phyloP scores from a whole-genome alignment of 805 yeast genomes.

The Yarrowia deformans region DNA sequence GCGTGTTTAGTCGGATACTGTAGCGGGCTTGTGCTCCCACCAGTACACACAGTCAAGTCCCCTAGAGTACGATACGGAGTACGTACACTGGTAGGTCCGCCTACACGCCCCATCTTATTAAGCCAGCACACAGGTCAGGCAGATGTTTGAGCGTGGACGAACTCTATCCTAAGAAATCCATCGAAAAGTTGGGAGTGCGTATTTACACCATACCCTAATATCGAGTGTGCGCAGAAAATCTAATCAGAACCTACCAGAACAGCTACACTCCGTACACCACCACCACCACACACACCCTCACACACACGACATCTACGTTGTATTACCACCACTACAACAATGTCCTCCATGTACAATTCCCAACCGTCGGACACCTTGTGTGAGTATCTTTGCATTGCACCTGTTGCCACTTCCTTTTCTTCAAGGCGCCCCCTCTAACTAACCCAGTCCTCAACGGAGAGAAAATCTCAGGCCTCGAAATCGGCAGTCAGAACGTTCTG shows the following conservation, averaged over 20 bases:
- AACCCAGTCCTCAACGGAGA: conserved; percentile 84
- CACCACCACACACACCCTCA: not conserved
- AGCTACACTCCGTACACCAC: too few relatives aligned
- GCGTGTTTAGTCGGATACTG: not conserved
- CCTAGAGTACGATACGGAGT: too few relatives aligned
- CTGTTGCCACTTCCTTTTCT: not conserved
- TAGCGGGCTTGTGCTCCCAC: not conserved
- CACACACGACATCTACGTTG: conserved; percentile 18
- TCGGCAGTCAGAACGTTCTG: conserved; percentile 92
- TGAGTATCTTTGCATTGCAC: conserved; percentile 47
- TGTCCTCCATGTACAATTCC: conserved; percentile 73
- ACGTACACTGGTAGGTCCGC: too few relatives aligned
- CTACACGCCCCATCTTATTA: conserved; percentile 5
- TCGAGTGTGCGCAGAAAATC: conserved; percentile 13
- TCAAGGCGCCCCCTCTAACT: conserved; percentile 1
- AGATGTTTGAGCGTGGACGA: conserved; percentile 9
- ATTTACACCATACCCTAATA: conserved; percentile 10
- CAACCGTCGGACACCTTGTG: conserved; percentile 90
- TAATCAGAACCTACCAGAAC: conserved; percentile 37
- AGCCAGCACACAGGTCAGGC: conserved; percentile 32
- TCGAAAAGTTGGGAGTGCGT: conserved; percentile 25
- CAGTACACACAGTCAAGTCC: too few relatives aligned
- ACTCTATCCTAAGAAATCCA: conserved; percentile 34
- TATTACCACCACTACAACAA: conserved; percentile 42
- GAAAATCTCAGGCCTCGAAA: conserved; percentile 93